These are phyloP conservation scores for Exophiala calicioides DNA, from an alignment of 2,329 filamentous ascomycete genomes.

Conservation along the genomic window DNA sequence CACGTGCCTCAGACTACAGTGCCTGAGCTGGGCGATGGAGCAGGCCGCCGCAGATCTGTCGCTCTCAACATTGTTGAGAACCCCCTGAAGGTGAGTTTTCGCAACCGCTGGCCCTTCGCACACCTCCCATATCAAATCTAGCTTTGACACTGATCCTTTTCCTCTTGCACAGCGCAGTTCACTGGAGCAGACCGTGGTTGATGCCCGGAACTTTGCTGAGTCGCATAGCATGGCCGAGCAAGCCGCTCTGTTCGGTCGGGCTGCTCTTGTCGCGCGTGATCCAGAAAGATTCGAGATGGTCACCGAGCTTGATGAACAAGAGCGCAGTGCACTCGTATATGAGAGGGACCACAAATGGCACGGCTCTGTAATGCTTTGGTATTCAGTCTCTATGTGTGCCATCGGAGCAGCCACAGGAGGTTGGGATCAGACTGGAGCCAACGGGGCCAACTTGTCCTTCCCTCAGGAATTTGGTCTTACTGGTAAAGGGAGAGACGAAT, in stretches of 20 bases:
- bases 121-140: background rate
- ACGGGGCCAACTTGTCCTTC: constrained; percentile 48
- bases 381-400: constrained; percentile 43
- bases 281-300: constrained; percentile 32
- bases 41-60: background rate
- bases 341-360: constrained; percentile 41
- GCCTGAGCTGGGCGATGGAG: background rate
- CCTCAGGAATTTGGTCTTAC: constrained; percentile 39
- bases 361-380: constrained; percentile 40
- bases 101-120: background rate
- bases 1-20: background rate
- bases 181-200: background rate
- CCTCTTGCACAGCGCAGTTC: background rate
- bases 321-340: constrained; percentile 37
- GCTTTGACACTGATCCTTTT: background rate
- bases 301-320: constrained; percentile 36
- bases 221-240: constrained; percentile 7
- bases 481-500: constrained; percentile 34
- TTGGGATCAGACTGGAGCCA: constrained; percentile 49
- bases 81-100: constrained; percentile 1
- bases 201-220: constrained; percentile 31
- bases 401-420: constrained; percentile 47
- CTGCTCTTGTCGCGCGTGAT: constrained; percentile 35
- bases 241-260: constrained; percentile 21
- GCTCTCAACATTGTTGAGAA: constrained; percentile 7